These are phyloP conservation scores for Lycium barbarum DNA, from an alignment of 257 asterid genomes.

Conservation along the genomic window DNA sequence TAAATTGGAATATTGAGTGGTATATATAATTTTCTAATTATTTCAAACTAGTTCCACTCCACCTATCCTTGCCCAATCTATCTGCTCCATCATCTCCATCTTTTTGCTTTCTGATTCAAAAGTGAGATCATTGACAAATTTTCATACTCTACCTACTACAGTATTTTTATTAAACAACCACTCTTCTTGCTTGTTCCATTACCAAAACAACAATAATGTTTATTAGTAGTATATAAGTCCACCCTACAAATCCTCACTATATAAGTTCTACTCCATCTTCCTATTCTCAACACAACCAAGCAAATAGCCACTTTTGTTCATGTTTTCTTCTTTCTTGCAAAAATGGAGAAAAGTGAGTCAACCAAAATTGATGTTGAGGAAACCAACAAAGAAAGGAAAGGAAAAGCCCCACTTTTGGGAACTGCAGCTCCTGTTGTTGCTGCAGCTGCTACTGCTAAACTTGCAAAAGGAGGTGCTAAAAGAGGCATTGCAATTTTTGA, in stretches of 20 bases:
- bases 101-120: conserved; percentile 36
- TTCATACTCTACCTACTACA: not conserved
- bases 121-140: conserved; percentile 23
- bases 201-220: not conserved
- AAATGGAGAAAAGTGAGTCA: conserved; percentile 66
- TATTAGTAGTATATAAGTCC: not conserved
- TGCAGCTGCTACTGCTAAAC: conserved; percentile 20
- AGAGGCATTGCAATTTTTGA: conserved; percentile 63
- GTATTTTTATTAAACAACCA: not conserved
- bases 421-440: conserved; percentile 29
- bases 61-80: not conserved
- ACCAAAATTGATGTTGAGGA: conserved; percentile 61
- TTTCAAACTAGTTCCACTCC: not conserved
- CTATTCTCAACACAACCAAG: conserved; percentile 43
- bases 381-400: conserved; percentile 73
- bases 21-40: too few relatives aligned
- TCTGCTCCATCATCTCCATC: conserved; percentile 52
- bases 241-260: not conserved
- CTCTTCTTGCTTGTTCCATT: conserved; percentile 48
- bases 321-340: not conserved
- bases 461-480: conserved; percentile 43
- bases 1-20: too few relatives aligned
- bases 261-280: conserved; percentile 32
- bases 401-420: conserved; percentile 80
- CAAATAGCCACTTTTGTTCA: not conserved